These are phyloP conservation scores for Wakefieldia striispora DNA, from an alignment of 768 basidiomycete genomes.

Conservation along the genomic window DNA sequence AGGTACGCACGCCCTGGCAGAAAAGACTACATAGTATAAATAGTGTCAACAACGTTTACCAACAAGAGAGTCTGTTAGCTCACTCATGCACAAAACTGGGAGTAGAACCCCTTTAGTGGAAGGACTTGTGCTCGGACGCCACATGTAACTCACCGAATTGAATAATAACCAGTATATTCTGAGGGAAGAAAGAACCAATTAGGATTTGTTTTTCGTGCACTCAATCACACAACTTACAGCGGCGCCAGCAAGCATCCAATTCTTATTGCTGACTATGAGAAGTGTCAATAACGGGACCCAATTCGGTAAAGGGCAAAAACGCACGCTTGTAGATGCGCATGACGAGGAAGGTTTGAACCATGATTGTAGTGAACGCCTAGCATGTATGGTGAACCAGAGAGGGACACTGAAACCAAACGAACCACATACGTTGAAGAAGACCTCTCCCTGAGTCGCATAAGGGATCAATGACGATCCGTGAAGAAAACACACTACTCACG, in stretches of 20 bases:
- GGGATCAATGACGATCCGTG: constrained; percentile 2
- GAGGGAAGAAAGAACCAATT: background rate
- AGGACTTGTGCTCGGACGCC: background rate
- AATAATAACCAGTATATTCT: constrained; percentile 33
- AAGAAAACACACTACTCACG: constrained; percentile 12
- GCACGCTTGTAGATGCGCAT: constrained; percentile 48
- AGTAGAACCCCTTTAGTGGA: constrained; percentile 4
- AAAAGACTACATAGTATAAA: constrained; percentile 30
- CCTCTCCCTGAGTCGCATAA: constrained; percentile 38
- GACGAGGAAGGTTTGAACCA: constrained; percentile 56
- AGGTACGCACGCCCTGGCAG: constrained; percentile 33
- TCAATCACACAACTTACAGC: constrained; percentile 21
- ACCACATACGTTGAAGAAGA: constrained; percentile 44
- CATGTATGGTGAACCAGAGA: background rate
- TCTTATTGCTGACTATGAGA: constrained; percentile 48
- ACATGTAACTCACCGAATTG: constrained; percentile 36
- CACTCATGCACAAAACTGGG: constrained; percentile 34
- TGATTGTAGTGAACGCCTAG: constrained; percentile 41
- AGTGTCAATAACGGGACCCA: background rate
- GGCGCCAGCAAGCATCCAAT: constrained; percentile 33
- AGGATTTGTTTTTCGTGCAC: background rate
- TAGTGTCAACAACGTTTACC: constrained; percentile 3
- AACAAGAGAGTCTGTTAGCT: constrained; percentile 4
- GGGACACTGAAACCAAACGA: background rate
- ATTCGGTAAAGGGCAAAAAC: constrained; percentile 13